Evolutionary conservation across 345 rosid species (phyloP), one percentile per base, ranked within the genome.

Genomic region (Anastatica hierochuntica): DNA sequence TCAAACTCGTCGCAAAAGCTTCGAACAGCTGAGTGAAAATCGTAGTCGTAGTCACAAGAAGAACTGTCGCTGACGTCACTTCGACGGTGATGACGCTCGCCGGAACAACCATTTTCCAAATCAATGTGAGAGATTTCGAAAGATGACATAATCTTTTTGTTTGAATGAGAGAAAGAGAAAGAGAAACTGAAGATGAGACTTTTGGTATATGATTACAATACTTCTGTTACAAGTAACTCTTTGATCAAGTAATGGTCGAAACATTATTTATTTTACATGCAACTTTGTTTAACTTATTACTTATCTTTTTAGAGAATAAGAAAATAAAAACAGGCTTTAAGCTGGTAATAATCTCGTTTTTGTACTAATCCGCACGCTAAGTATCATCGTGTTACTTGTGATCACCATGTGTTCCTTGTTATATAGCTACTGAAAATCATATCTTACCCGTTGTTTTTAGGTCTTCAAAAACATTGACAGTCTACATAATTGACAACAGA

Each of bases 281-380:
- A n/a, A n/a, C n/a, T n/a, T n/a, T n/a, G n/a, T n/a, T n/a, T n/a
- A n/a, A n/a, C n/a, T n/a, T n/a, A n/a, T n/a, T n/a, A n/a, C n/a
- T n/a, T n/a, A n/a, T n/a, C n/a, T n/a, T n/a, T 45, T 56, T 26
- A 57, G 13, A 31, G 35, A 65, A 23, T 9, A 41, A 14, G 10
- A 9, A 13, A 43, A 48, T 49, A 38, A 64, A 56, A 14, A 51
- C 64, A 58, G 58, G 70, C 64, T 66, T 66, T 66, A 57, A 58
- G 64, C 42, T 66, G 53, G 4, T 50, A 43, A 49, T 57, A 57
- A 57, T 57, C 46, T 65, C 49, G 60, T 58, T 18, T n/a, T n/a
- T n/a, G n/a, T 14, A 66, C 64, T 66, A 66, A 58, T 57, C 64
- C 64, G 64, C 70, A 66, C 70, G 64, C 70, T 66, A 66, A 66